Conservation (phyloP, 345 rosid species). For the Atalantia buxifolia region DNA sequence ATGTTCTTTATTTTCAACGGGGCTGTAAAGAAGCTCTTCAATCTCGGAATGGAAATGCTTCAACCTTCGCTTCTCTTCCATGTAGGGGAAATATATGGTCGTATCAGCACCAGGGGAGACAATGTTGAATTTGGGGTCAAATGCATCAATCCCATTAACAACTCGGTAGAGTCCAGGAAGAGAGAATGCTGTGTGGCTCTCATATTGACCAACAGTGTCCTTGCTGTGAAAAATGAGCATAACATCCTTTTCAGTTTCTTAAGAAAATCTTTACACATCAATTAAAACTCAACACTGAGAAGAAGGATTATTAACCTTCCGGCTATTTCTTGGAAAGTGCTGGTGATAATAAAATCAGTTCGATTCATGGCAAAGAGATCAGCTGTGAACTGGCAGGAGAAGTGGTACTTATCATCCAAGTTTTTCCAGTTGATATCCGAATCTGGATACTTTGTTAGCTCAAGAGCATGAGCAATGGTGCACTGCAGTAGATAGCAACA, state of each 20-base stretch:
- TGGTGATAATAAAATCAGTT: neutral
- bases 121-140: constrained; percentile 92
- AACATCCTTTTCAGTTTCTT: too few relatives aligned
- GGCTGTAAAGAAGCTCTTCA: constrained; percentile 84
- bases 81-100: constrained; percentile 78
- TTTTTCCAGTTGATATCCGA: neutral
- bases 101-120: constrained; percentile 74
- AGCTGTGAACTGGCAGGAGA: neutral
- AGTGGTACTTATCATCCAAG: neutral
- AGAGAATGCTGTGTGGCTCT: constrained; percentile 89
- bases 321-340: neutral
- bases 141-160: constrained; percentile 89
- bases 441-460: neutral
- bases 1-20: constrained; percentile 82
- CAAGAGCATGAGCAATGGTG: neutral
- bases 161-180: constrained; percentile 91
- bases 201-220: constrained; percentile 90
- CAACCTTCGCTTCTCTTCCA: constrained; percentile 60
- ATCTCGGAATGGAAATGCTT: constrained; percentile 72
- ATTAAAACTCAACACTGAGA: too few relatives aligned
- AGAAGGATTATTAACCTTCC: neutral
- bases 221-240: constrained; percentile 31
- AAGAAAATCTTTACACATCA: too few relatives aligned
- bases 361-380: neutral
- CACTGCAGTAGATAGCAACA: neutral